Evolutionary conservation across 192 early-diverging fungal genomes (phyloP), one percentile per base, ranked within the genome.

Genomic region (Coemansia sp.): DNA sequence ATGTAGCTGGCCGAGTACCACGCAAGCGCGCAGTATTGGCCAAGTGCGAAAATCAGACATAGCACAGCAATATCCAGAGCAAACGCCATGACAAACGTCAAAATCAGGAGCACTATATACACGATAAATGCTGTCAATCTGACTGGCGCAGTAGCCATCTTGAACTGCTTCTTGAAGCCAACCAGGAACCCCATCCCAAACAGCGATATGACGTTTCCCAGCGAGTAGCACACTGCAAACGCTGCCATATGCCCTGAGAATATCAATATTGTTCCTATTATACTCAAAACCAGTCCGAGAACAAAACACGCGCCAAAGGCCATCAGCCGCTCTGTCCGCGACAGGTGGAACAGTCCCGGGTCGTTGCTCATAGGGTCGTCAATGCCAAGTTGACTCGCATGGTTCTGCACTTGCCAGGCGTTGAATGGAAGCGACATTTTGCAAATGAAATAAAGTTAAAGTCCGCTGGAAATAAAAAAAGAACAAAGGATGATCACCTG

Each of bases 1-100:
- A 98, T 94, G 76, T 98, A 98, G 67, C 87, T 90, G 12, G 92
- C 87, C 10, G 87, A 81, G 79, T 90, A 91, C 90, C 90, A 93
- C 61, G 94, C 87, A 62, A 98, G 71, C 5, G 96, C 96, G 56
- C 90, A 82, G 83, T 88, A 96, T 79, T 98, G 96, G 50, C 91
- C 70, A 52, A 98, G 81, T 29, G 89, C 91, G 45, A 92, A 80
- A 38, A 98, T 82, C 25, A 98, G 62, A 50, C 88, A 91, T 5
- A 98, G 77, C 24, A 90, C 63, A n/a, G 85, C 75, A 27, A 57
- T 84, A 29, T 83, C 14, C 7, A 87, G n/a, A 83, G 79, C 73
- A 67, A 96, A 88, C 1, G 92, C 93, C 2, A 87, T 81, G 27
- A 93, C 70, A 39, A 96, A 82, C 0, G 94, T 96, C 12, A 81